Base-by-base conservation (phyloP, 345 rosid genomes). In the Fremontodendron californicum region DNA sequence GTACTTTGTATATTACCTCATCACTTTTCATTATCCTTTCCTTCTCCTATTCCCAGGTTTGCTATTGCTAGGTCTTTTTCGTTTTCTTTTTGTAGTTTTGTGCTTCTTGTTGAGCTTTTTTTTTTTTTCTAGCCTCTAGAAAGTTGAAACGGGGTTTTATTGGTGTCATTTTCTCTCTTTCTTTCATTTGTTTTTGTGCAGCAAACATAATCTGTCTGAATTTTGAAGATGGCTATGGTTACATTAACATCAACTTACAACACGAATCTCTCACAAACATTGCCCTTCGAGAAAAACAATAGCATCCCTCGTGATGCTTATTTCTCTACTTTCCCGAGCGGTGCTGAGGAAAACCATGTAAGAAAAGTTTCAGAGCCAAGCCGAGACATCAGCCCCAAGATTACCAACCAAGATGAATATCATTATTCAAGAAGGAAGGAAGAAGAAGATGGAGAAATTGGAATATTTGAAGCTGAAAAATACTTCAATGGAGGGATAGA, bases 401-500 rank as follows among this genome's bases (percentile, higher is more conserved):
- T 37, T 6, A 15, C 33, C 9, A 27, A 46, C 15, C 71, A 54
- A 54, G 82, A 77, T 52, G 15, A 72, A 43, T 73, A 70, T 67
- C 71, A 63, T 71, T 78, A 10, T 73, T 66, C 79, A 77, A 78
- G 42, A 27, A 71, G 62, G 23, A 80, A 78, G 81, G 83, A 88
- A 81, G 83, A 85, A 33, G 94, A 89, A 39, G 95, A 92, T 60
- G 81, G 85, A 76, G 98, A 90, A 78, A 89, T 94, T 37, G 91
- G 94, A 71, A 90, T 94, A 43, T 94, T 94, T 33, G 84, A 89
- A 71, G 98, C 98, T 29, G 98, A 94, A 81, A 94, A 87, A 70
- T 94, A 94, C 75, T 94, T 94, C 83, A 89, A 86, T 43, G 94
- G 92, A 73, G 85, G 69, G 35, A 86, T 82, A 35, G 95, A 90